Evolutionary conservation across 352 stramenopile species (phyloP).

Genomic region (Blastocystis sp.): DNA sequence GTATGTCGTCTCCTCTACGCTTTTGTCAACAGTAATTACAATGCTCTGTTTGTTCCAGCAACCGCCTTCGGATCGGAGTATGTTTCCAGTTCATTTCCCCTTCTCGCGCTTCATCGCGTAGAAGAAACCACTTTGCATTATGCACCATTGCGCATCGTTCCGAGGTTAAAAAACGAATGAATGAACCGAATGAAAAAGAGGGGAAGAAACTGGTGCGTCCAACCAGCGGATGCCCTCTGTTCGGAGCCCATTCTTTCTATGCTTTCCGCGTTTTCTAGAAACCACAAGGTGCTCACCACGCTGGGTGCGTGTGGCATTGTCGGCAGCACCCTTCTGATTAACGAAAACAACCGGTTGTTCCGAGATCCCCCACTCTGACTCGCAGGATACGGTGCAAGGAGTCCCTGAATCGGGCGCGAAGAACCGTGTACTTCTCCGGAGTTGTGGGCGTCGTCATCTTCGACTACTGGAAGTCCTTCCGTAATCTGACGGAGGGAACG

Average conservation of each 20-base stretch:
- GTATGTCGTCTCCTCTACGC: too few species aligned
- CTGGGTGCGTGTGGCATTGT: background rate
- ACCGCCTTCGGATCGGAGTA: too few species aligned
- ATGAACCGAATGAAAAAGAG: background rate
- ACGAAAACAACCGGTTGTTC: slow-evolving; percentile 53
- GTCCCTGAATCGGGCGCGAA: background rate
- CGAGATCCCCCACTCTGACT: background rate
- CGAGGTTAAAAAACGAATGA: too few species aligned
- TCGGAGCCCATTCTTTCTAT: slow-evolving; percentile 23
- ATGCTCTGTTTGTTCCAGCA: too few species aligned
- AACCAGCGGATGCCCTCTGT: background rate
- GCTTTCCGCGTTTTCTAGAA: slow-evolving; percentile 21
- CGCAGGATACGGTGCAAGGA: slow-evolving; percentile 22
- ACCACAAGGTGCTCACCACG: slow-evolving; percentile 60
- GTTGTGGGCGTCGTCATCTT: slow-evolving; percentile 12
- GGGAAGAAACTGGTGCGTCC: slow-evolving; percentile 20
- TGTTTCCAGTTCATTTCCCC: too few species aligned
- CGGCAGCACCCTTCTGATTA: background rate
- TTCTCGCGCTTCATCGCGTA: background rate
- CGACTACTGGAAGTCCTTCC: slow-evolving; percentile 66
- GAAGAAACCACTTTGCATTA: background rate
- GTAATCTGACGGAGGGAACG: slow-evolving; percentile 42
- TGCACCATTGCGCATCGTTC: too few species aligned
- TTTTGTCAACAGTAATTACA: too few species aligned
- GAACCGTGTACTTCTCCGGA: slow-evolving; percentile 18